Evolutionary conservation across 306 rosid genomes (phyloP).

Genomic region (Hippophae tibetana): DNA sequence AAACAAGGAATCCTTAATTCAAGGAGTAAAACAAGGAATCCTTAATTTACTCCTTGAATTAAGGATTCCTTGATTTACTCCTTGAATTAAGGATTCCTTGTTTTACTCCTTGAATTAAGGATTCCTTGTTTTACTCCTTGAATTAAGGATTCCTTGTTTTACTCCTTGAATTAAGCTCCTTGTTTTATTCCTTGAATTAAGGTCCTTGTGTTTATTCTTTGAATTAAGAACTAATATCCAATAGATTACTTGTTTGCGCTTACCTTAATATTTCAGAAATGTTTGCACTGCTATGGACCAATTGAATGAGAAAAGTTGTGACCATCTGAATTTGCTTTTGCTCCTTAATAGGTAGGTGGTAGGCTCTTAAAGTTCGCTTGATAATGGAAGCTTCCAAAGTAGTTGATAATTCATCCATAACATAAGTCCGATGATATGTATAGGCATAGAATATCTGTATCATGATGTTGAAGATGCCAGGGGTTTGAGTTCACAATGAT

Average conservation of each 20-base stretch:
- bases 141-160: too few relatives aligned
- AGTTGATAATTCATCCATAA: conserved; percentile 88
- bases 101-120: too few relatives aligned
- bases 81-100: too few relatives aligned
- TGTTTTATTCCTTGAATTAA: too few relatives aligned
- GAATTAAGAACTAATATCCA: too few relatives aligned
- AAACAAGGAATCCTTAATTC: too few relatives aligned
- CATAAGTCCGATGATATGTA: conserved; percentile 72
- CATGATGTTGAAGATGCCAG: conserved; percentile 20
- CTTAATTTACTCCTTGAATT: too few relatives aligned
- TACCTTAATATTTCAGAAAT: conserved; percentile 78
- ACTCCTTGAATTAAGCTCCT: too few relatives aligned
- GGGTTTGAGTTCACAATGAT: conserved; percentile 2
- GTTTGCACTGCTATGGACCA: conserved; percentile 85
- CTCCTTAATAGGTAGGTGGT: conserved; percentile 85
- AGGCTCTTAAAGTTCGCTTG: conserved; percentile 83
- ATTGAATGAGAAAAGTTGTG: conserved; percentile 83
- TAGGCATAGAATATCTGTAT: conserved; percentile 87
- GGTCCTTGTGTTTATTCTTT: too few relatives aligned
- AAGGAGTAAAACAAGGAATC: too few relatives aligned
- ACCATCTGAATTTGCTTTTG: conserved; percentile 97
- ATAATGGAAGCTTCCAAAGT: conserved; percentile 75
- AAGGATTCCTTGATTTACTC: too few relatives aligned
- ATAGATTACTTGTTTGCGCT: conserved; percentile 52
- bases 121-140: too few relatives aligned